These are phyloP conservation scores for Fusarium pilosicola DNA, from an alignment of 2,329 filamentous ascomycete genomes.

Conservation along the genomic window DNA sequence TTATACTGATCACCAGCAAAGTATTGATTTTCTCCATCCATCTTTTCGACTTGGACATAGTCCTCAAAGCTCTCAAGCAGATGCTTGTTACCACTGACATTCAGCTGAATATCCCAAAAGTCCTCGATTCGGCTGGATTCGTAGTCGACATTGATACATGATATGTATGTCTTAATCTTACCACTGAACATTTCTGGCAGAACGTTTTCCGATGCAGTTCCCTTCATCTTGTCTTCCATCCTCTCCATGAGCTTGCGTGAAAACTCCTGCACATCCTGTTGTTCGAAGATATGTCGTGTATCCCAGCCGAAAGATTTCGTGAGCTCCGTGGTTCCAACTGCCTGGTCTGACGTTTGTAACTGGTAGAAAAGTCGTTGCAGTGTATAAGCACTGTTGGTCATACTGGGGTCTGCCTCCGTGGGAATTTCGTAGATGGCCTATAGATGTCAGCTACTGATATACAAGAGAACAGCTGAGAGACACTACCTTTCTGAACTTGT, in stretches of 20 bases:
- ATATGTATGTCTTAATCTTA: slow-evolving; percentile 98
- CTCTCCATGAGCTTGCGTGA: slow-evolving; percentile 97
- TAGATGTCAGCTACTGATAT: slow-evolving; percentile 19
- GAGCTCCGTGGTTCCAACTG: slow-evolving; percentile 91
- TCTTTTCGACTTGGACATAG: slow-evolving; percentile 95
- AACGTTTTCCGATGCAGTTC: slow-evolving; percentile 88
- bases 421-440: slow-evolving; percentile 97
- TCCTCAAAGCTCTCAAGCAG: slow-evolving; percentile 94
- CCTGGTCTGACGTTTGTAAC: slow-evolving; percentile 83
- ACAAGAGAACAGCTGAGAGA: background rate
- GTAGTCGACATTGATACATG: slow-evolving; percentile 97
- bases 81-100: slow-evolving; percentile 93
- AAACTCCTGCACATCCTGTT: slow-evolving; percentile 97
- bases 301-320: slow-evolving; percentile 99
- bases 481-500: slow-evolving; percentile 87
- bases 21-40: slow-evolving; percentile 99
- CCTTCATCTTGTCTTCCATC: slow-evolving; percentile 98
- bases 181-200: slow-evolving; percentile 93
- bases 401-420: slow-evolving; percentile 83
- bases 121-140: slow-evolving; percentile 96
- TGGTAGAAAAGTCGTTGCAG: slow-evolving; percentile 95
- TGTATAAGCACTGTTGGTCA: slow-evolving; percentile 90
- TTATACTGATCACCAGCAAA: slow-evolving; percentile 90
- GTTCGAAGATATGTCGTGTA: slow-evolving; percentile 96
- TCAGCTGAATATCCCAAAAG: slow-evolving; percentile 98